These are phyloP conservation scores for Aspergillus diversus DNA, from an alignment of 495 filamentous ascomycete species.

Conservation along the genomic window DNA sequence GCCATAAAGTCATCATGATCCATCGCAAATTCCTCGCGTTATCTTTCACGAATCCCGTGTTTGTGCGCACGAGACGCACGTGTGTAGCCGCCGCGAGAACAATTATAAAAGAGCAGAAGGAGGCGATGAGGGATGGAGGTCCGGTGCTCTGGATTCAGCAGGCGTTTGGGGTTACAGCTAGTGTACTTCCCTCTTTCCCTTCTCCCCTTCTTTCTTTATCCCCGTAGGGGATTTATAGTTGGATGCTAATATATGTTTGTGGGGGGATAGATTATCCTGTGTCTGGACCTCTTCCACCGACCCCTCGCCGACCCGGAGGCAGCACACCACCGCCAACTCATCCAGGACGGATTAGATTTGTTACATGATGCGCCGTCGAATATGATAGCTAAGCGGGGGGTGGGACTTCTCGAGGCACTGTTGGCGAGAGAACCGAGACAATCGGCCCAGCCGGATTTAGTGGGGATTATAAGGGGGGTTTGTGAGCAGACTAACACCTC, in stretches of 20 bases:
- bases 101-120: slow-evolving; percentile 44
- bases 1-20: slow-evolving; percentile 53
- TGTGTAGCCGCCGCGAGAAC: slow-evolving; percentile 43
- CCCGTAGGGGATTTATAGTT: background rate
- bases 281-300: slow-evolving; percentile 46
- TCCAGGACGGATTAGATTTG: slow-evolving; percentile 36
- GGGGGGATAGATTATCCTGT: slow-evolving; percentile 36
- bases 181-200: slow-evolving; percentile 23
- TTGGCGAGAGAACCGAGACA: slow-evolving; percentile 19
- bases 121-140: slow-evolving; percentile 32
- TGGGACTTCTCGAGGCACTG: slow-evolving; percentile 33
- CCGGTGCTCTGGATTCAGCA: slow-evolving; percentile 50
- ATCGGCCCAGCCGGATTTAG: slow-evolving; percentile 3
- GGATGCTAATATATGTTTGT: background rate
- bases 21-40: slow-evolving; percentile 45
- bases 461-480: slow-evolving; percentile 8
- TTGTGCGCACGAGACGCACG: slow-evolving; percentile 41
- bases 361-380: slow-evolving; percentile 32
- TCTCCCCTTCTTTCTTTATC: background rate
- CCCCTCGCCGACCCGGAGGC: slow-evolving; percentile 34
- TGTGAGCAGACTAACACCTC: slow-evolving; percentile 4
- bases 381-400: slow-evolving; percentile 40
- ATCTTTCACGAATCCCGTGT: slow-evolving; percentile 45
- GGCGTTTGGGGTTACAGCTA: slow-evolving; percentile 34
- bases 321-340: slow-evolving; percentile 37